phyloP scores from a whole-genome alignment of 176 grass and related monocot genomes.

The Melocanna baccifera region DNA sequence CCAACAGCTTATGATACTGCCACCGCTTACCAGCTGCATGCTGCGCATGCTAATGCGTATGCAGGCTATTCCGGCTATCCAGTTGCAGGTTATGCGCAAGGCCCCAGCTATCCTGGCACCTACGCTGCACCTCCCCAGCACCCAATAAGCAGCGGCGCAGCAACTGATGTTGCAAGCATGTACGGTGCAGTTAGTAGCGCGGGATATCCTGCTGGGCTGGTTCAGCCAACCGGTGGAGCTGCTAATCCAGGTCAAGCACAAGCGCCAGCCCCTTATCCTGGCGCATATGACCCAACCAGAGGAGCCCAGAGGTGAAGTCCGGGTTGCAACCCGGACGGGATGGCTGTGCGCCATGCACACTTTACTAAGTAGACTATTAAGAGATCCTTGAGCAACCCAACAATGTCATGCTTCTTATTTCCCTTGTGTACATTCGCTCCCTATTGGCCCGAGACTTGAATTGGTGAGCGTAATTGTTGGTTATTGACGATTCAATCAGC shows the following conservation, averaged over 20 bases:
- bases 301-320: conserved; percentile 36
- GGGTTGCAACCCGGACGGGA: conserved; percentile 3
- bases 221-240: conserved; percentile 25
- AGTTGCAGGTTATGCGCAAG: conserved; percentile 44
- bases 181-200: conserved; percentile 16
- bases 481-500: background rate
- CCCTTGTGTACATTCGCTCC: conserved; percentile 17
- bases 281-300: conserved; percentile 18
- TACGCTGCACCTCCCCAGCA: conserved; percentile 44
- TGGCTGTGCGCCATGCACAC: conserved; percentile 11
- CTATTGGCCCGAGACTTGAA: background rate
- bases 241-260: conserved; percentile 21
- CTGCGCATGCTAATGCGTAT: conserved; percentile 25
- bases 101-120: conserved; percentile 31
- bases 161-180: conserved; percentile 18
- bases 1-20: conserved; percentile 28
- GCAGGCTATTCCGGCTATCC: conserved; percentile 49
- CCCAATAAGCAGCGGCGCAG: background rate
- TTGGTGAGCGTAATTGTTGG: background rate
- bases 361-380: background rate
- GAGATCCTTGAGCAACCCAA: background rate
- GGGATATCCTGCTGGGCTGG: conserved; percentile 37
- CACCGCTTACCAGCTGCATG: conserved; percentile 38
- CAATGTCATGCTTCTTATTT: conserved; percentile 1
- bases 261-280: conserved; percentile 10